These are phyloP conservation scores for Purshia tridentata DNA, from an alignment of 306 rosid genomes.

Conservation along the genomic window DNA sequence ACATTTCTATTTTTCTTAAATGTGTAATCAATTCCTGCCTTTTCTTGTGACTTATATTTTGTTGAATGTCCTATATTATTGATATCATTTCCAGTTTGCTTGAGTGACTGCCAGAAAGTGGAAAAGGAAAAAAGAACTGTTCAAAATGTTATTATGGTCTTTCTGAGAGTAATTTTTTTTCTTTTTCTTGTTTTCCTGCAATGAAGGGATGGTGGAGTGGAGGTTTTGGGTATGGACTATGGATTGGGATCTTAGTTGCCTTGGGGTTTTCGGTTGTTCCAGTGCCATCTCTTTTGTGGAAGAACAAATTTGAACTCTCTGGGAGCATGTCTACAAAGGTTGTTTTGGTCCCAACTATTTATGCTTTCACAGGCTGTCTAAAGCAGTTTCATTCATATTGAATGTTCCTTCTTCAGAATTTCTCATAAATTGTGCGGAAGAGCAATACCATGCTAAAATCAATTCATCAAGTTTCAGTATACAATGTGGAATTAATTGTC, in stretches of 20 bases:
- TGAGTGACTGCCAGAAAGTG: slow-evolving; percentile 7
- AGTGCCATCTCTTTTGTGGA: slow-evolving; percentile 76
- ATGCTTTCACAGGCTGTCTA: background rate
- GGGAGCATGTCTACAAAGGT: slow-evolving; percentile 69
- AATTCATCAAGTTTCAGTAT: background rate
- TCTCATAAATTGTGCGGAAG: background rate
- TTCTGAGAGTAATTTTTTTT: slow-evolving; percentile 18
- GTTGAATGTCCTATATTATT: slow-evolving; percentile 5
- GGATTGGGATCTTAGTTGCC: slow-evolving; percentile 89
- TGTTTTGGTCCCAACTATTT: slow-evolving; percentile 23
- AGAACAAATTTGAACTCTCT: slow-evolving; percentile 58
- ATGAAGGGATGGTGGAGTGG: slow-evolving; percentile 97
- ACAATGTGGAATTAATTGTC: background rate
- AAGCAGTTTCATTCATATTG: background rate
- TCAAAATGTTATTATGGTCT: slow-evolving; percentile 8
- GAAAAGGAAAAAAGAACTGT: background rate
- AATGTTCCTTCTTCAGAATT: slow-evolving; percentile 1
- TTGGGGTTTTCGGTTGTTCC: slow-evolving; percentile 86
- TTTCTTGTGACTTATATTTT: background rate
- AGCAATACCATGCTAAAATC: background rate
- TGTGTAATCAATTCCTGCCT: background rate
- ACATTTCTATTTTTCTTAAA: background rate
- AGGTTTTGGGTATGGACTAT: slow-evolving; percentile 90
- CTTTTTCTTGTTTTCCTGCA: slow-evolving; percentile 24
- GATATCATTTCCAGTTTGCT: slow-evolving; percentile 12